Evolutionary conservation across 108 stramenopile species (phyloP), one percentile per base, ranked within the genome.

Genomic region (Fistulifera pelliculosa): DNA sequence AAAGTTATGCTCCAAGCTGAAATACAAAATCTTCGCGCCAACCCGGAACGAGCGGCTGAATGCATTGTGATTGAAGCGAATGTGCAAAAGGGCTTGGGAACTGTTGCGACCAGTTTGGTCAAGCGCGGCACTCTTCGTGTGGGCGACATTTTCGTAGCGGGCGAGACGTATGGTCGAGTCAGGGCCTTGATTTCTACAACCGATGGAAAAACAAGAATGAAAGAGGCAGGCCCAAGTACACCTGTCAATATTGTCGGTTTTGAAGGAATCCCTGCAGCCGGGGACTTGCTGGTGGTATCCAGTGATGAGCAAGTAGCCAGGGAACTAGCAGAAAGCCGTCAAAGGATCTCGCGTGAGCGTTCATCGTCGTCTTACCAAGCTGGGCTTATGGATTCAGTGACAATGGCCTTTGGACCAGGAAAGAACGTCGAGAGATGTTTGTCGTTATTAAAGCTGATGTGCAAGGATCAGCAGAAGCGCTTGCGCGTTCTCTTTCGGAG

Each of bases 1-100:
- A 92, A 93, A 58, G 51, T 99, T 48, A 81, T 91, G 79, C 68
- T 98, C 8, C 97, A 99, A 54, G 94, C 96, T 19, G 97, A 98
- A 65, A 58, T 98, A 21, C 56, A 93, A 62, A 94, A 97, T 50
- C 71, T 99, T 38, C 73, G 80, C 62, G 98, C 98, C n/a, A 90
- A 93, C 53, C 69, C 78, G 0, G 73, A 93, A 58, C 72, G 88
- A 12, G 60, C 79, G 41, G 96, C 90, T 5, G 88, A 97, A 64
- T 95, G 92, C 38, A 74, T 89, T 48, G 90, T 99, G 8, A 62
- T 99, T 40, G 99, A 99, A 72, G 90, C 96, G 14, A 65, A 87
- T 14, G 64, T 97, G 4, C 92, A 96, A 56, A 66, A 67, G 42
- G 96, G 97, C 12, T 72, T 97, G 6, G 99, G 99, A 51, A 88